phyloP scores from a whole-genome alignment of 2,329 filamentous ascomycete species.

The Rasamsonia emersonii region DNA sequence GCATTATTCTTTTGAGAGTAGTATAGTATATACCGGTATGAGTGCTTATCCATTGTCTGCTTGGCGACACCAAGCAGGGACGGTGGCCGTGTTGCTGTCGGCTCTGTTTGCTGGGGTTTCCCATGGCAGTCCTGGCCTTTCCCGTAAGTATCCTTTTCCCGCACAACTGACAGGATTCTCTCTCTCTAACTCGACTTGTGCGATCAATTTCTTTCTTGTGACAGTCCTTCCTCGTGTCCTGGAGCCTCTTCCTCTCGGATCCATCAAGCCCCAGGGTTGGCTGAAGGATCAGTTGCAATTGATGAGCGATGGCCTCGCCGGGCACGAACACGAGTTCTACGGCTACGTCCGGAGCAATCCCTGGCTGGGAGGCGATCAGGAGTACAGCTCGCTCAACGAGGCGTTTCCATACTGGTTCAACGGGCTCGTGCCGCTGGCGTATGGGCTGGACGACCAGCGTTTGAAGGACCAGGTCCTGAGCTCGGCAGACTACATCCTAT shows the following conservation, averaged over 20 bases:
- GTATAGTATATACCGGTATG: too few relatives aligned
- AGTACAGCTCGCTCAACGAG: slow-evolving; percentile 49
- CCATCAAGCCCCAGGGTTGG: slow-evolving; percentile 45
- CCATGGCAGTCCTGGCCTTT: too few relatives aligned
- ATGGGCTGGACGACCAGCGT: slow-evolving; percentile 38
- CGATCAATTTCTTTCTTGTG: too few relatives aligned
- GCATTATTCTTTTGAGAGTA: too few relatives aligned
- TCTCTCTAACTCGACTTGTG: too few relatives aligned
- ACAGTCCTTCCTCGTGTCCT: slow-evolving; percentile 8
- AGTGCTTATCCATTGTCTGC: too few relatives aligned
- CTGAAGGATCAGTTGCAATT: slow-evolving; percentile 42
- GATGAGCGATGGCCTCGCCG: slow-evolving; percentile 44
- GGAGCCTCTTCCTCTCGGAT: slow-evolving; percentile 36
- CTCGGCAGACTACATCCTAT: slow-evolving; percentile 41
- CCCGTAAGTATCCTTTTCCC: too few relatives aligned
- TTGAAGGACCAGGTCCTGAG: slow-evolving; percentile 43
- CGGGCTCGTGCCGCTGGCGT: slow-evolving; percentile 49
- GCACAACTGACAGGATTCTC: too few relatives aligned
- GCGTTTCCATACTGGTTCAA: slow-evolving; percentile 53
- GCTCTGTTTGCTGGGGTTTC: too few relatives aligned
- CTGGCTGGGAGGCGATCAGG: slow-evolving; percentile 44
- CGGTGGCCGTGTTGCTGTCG: too few relatives aligned
- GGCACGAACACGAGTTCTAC: slow-evolving; percentile 49
- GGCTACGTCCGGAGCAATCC: slow-evolving; percentile 43
- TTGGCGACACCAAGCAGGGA: too few relatives aligned